Evolutionary conservation across 78 protist genomes (phyloP), one percentile per base, ranked within the genome.

Genomic region (Pelomyxa schiedti): DNA sequence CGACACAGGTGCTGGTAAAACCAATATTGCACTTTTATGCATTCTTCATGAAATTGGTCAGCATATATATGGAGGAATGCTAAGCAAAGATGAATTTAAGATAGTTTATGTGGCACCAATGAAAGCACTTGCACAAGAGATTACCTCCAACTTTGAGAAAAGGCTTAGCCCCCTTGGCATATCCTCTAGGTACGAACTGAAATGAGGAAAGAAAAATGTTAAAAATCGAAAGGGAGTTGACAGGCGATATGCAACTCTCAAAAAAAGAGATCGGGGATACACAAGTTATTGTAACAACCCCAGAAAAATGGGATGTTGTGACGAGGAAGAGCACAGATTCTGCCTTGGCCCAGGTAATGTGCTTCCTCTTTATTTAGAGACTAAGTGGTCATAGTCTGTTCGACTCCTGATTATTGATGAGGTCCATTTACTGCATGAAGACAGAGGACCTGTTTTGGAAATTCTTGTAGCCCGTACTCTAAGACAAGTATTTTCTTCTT

Each of bases 271-370:
- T 96, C 29, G 42, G 32, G 26, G 90, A 77, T 40, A 87, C 94
- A 47, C 93, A 95, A 9, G 72, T 97, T 87, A 82, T 98, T 7
- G 97, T 98, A 1, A 91, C 95, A 0, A 97, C 99, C 30, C 99
- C 99, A 8, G 99, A 98, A 86, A 98, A 98, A 69, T 98, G 99
- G 99, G 99, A 98, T 70, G 98, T 97, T 16, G 67, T 95, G 39
- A 96, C 98, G 8, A 82, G 99, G 64, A 98, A 97, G 83, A 66
- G 88, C 43, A 78, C 86, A 30, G 99, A 94, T 76, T 78, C 47
- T 3, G 86, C 76, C 9, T 78, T 86, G 26, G 43, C 87, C 26
- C 38, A 7, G 52, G 8, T 65, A 36, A 74, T 29, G 38, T n/a
- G n/a, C n/a, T n/a, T n/a, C n/a, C n/a, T n/a, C n/a, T n/a, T n/a